Conservation (phyloP, 495 filamentous ascomycete genomes). For the Terfezia claveryi region DNA sequence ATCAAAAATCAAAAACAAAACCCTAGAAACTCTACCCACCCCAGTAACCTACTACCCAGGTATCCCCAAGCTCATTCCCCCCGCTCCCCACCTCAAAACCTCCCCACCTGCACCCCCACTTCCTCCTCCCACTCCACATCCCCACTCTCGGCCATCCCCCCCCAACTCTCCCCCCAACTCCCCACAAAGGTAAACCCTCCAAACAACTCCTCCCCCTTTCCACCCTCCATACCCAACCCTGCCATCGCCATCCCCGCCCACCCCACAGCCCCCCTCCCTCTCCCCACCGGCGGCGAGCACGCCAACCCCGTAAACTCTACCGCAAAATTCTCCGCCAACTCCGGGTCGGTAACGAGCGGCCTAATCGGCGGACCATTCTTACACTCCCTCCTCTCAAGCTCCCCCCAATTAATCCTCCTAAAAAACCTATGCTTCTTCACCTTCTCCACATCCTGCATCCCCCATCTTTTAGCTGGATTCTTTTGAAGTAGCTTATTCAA, state of each 20-base stretch:
- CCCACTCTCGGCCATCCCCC: not conserved
- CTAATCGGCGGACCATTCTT: constrained; percentile 50
- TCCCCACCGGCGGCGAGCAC: constrained; percentile 45
- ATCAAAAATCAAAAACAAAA: too few relatives aligned
- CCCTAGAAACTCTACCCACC: too few relatives aligned
- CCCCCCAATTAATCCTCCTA: constrained; percentile 81
- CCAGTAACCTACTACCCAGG: too few relatives aligned
- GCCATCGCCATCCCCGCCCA: constrained; percentile 10
- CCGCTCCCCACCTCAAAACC: too few relatives aligned
- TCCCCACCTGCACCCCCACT: too few relatives aligned
- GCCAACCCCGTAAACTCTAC: constrained; percentile 66
- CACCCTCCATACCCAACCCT: constrained; percentile 12
- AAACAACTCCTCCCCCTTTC: constrained; percentile 46
- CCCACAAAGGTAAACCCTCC: constrained; percentile 94
- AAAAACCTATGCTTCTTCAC: constrained; percentile 96
- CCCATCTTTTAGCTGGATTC: constrained; percentile 71
- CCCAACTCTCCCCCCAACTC: constrained; percentile 10
- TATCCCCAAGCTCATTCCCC: too few relatives aligned
- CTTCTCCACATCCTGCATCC: constrained; percentile 53
- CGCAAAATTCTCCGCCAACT: constrained; percentile 86
- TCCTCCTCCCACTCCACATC: not conserved
- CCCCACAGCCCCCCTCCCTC: constrained; percentile 19
- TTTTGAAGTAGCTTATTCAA: constrained; percentile 74
- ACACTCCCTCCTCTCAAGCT: constrained; percentile 52
- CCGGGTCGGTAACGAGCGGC: constrained; percentile 81